A percentile compares a stretch with the other conserved stretches of the same genome.
Evolutionary conservation across 192 early-diverging fungal genomes (phyloP).

Genomic region (Dispira simplex): DNA sequence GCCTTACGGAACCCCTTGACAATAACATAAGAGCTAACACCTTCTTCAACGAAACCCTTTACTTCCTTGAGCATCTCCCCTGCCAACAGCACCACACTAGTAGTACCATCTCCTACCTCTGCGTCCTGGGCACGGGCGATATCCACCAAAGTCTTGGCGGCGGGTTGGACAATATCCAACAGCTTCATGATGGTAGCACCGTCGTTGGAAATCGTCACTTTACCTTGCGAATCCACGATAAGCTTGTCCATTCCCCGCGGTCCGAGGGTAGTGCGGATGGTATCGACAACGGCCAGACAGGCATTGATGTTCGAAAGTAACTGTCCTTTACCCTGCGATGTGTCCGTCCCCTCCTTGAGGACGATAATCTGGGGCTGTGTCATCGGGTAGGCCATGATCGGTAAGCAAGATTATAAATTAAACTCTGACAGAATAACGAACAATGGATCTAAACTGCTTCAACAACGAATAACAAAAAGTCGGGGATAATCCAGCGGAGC

Average conservation of each 20-base stretch:
- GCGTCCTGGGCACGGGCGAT: conserved; percentile 97
- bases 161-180: conserved; percentile 96
- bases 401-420: too few species aligned
- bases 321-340: conserved; percentile 94
- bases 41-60: conserved; percentile 88
- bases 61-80: conserved; percentile 95
- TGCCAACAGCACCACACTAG: conserved; percentile 90
- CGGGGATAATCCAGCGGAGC: too few species aligned
- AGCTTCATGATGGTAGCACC: conserved; percentile 98
- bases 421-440: too few species aligned
- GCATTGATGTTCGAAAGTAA: conserved; percentile 97
- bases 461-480: too few species aligned
- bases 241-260: conserved; percentile 99
- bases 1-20: conserved; percentile 91
- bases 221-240: conserved; percentile 81
- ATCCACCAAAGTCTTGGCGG: conserved; percentile 95
- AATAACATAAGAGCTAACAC: conserved; percentile 83
- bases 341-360: conserved; percentile 96
- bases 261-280: conserved; percentile 89
- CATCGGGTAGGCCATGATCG: conserved; percentile 2
- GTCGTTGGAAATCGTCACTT: conserved; percentile 96
- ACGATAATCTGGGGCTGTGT: conserved; percentile 98
- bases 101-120: conserved; percentile 97
- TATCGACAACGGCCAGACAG: conserved; percentile 87
- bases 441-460: too few species aligned